Conservation (phyloP, 352 stramenopile species). For the Globisporangium yorkense region DNA sequence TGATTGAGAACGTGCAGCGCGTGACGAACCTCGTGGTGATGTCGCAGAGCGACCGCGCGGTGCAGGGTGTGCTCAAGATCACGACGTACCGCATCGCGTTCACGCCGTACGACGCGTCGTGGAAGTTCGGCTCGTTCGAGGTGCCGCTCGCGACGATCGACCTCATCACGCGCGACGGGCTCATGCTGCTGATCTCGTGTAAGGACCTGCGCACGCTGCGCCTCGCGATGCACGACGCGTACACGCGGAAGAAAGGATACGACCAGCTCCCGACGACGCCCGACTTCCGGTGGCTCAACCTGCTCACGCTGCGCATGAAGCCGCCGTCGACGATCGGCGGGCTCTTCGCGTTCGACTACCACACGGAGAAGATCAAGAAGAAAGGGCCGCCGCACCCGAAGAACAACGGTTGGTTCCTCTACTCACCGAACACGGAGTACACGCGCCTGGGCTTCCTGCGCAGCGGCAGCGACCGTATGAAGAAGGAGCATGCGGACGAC, state of each 20-base stretch:
- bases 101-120: conserved; percentile 77
- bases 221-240: conserved; percentile 82
- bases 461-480: conserved; percentile 5
- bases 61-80: conserved; percentile 84
- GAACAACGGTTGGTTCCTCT: conserved; percentile 80
- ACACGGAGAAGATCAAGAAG: conserved; percentile 56
- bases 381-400: conserved; percentile 30
- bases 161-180: conserved; percentile 64
- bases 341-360: conserved; percentile 82
- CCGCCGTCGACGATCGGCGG: conserved; percentile 65
- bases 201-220: conserved; percentile 78
- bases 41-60: conserved; percentile 70
- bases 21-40: conserved; percentile 85
- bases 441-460: conserved; percentile 76
- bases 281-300: conserved; percentile 74
- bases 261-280: conserved; percentile 69
- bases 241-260: conserved; percentile 77
- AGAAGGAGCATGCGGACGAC: conserved; percentile 16
- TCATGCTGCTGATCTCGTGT: conserved; percentile 78
- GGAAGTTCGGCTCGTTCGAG: conserved; percentile 84
- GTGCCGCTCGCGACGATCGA: conserved; percentile 74
- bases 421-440: conserved; percentile 78
- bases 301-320: conserved; percentile 75
- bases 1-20: conserved; percentile 77
- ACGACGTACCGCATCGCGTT: conserved; percentile 82